These are phyloP conservation scores for Rubroshorea leprosula DNA, from an alignment of 345 rosid genomes.

Conservation along the genomic window DNA sequence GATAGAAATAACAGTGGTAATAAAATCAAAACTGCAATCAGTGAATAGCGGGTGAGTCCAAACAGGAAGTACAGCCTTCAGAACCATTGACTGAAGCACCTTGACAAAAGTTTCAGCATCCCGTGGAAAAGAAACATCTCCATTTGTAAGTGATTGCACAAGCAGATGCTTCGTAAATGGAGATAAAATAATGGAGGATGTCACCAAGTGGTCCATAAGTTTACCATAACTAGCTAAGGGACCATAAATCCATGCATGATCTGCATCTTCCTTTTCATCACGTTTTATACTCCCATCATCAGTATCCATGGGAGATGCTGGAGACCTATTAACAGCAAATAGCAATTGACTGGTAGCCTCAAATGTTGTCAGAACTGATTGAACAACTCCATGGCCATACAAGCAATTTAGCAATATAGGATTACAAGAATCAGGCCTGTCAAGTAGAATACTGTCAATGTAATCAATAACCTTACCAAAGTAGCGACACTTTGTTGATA, in stretches of 20 bases:
- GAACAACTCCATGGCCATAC: slow-evolving; percentile 75
- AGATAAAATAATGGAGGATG: slow-evolving; percentile 81
- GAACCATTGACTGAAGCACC: slow-evolving; percentile 86
- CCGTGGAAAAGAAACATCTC: slow-evolving; percentile 59
- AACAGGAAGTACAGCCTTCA: slow-evolving; percentile 90
- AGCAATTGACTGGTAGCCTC: slow-evolving; percentile 92
- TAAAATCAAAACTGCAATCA: slow-evolving; percentile 72
- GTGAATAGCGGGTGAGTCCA: slow-evolving; percentile 84
- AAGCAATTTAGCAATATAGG: slow-evolving; percentile 74
- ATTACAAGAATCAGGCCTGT: slow-evolving; percentile 88
- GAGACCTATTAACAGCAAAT: slow-evolving; percentile 61
- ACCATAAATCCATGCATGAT: slow-evolving; percentile 88
- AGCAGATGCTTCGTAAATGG: slow-evolving; percentile 81
- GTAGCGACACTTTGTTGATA: slow-evolving; percentile 89
- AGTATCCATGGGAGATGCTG: slow-evolving; percentile 84
- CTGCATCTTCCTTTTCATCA: slow-evolving; percentile 56
- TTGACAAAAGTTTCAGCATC: slow-evolving; percentile 91
- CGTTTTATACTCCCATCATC: slow-evolving; percentile 65
- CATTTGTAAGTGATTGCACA: slow-evolving; percentile 65
- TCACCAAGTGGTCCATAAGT: slow-evolving; percentile 91
- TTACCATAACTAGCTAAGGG: slow-evolving; percentile 85
- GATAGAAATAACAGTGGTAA: slow-evolving; percentile 70
- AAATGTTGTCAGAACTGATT: slow-evolving; percentile 79
- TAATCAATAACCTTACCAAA: slow-evolving; percentile 90
- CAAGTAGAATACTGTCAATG: slow-evolving; percentile 79